Conservation (phyloP, 2,329 filamentous ascomycete genomes). For the Aureobasidium vineae region DNA sequence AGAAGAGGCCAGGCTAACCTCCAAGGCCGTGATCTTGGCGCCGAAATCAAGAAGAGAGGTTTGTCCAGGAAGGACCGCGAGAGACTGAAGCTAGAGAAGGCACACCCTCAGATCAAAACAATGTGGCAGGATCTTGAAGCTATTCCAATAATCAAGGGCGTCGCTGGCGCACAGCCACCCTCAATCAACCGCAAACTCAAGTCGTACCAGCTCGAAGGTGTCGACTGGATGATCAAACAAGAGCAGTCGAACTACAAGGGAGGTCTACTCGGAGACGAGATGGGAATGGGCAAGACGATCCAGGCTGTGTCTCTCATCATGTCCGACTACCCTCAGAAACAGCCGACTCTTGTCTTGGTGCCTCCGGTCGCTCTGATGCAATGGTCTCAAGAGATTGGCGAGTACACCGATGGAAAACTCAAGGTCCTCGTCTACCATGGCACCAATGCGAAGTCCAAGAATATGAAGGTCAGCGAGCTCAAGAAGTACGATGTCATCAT, state of each 20-base stretch:
- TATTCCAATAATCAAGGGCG: constrained; percentile 63
- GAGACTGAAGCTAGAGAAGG: constrained; percentile 65
- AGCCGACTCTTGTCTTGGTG: constrained; percentile 82
- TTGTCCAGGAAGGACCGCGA: constrained; percentile 45
- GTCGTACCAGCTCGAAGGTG: constrained; percentile 87
- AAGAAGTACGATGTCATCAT: constrained; percentile 89
- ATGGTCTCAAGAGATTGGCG: constrained; percentile 63
- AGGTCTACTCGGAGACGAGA: constrained; percentile 91
- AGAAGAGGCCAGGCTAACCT: constrained; percentile 19
- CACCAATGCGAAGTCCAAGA: constrained; percentile 79
- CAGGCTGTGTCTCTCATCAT: constrained; percentile 97
- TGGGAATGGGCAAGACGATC: constrained; percentile 98
- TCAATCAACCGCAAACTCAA: constrained; percentile 83
- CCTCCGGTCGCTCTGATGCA: constrained; percentile 95
- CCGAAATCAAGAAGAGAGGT: constrained; percentile 27
- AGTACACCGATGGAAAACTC: constrained; percentile 80
- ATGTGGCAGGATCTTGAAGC: constrained; percentile 82
- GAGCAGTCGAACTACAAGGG: constrained; percentile 83
- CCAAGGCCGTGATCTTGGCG: not conserved
- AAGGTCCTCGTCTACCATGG: constrained; percentile 91
- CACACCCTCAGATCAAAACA: constrained; percentile 74
- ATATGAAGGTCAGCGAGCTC: constrained; percentile 69
- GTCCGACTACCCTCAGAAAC: constrained; percentile 86
- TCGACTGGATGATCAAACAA: constrained; percentile 93
- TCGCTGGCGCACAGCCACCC: constrained; percentile 67